Percentiles rank a stretch among this genome's conserved stretches.
phyloP scores from a whole-genome alignment of 495 filamentous ascomycete genomes.

The Daldinia caldariorum region DNA sequence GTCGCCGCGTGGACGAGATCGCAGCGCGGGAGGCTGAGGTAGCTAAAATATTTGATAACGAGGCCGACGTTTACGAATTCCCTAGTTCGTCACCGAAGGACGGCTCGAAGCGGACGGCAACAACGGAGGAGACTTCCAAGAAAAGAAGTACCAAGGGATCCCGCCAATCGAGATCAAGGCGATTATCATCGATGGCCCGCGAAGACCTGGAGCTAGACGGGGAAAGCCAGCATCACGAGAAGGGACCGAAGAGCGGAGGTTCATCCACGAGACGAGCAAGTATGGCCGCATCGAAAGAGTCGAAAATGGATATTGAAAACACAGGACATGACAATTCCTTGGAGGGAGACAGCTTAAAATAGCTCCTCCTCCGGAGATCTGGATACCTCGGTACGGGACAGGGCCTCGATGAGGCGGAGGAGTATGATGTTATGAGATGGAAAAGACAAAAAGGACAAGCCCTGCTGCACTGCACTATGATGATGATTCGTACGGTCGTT shows the following conservation, averaged over 20 bases:
- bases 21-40: conserved; percentile 43
- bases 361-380: conserved; percentile 30
- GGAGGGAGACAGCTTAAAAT: conserved; percentile 38
- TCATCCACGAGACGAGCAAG: conserved; percentile 52
- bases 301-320: conserved; percentile 36
- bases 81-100: conserved; percentile 43
- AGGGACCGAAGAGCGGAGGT: conserved; percentile 16
- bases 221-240: conserved; percentile 28
- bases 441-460: not conserved
- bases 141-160: conserved; percentile 26
- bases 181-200: conserved; percentile 37
- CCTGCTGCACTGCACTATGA: conserved; percentile 15
- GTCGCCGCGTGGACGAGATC: conserved; percentile 44
- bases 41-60: conserved; percentile 32
- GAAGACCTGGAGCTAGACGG: conserved; percentile 41
- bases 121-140: conserved; percentile 24
- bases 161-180: conserved; percentile 42
- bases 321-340: conserved; percentile 27
- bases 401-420: conserved; percentile 51
- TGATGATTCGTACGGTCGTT: conserved; percentile 37
- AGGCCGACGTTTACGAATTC: conserved; percentile 50
- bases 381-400: conserved; percentile 23
- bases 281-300: conserved; percentile 51
- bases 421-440: conserved; percentile 67
- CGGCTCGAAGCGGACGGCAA: conserved; percentile 23